Base-by-base conservation (phyloP, 2,329 filamentous ascomycete genomes). In the Nigrograna mackinnonii region DNA sequence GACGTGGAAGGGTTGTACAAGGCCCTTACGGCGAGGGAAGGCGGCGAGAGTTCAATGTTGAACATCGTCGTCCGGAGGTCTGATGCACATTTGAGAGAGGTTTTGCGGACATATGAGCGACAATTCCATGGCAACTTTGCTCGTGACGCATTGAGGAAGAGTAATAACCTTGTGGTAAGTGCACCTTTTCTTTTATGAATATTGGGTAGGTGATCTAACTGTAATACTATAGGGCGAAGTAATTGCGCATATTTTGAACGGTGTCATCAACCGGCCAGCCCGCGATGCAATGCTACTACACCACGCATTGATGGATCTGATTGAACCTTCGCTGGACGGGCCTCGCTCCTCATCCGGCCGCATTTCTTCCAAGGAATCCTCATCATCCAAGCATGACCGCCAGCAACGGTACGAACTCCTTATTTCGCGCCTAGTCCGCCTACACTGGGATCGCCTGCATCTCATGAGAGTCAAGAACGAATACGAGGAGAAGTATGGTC, bases 231-330 rank as follows among this genome's bases (percentile, higher is more conserved):
- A 96, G 91, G 94, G 94, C 51, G 94, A 99, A 73, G 84, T 95
- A 16, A 83, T 97, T 26, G 89, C 91, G 0, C 94, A 97, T 69
- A 89, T 97, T 56, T 85, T 99, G 61, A 96, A 97, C 71, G 94
- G 94, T 59, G 85, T 95, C 43, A 95, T 97, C 74, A 97, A 97
- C 73, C 88, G 88, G 45, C 91, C 94, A 5, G 90, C 95, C 49
- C 89, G 94, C 41, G 94, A 97, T 67, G 90, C 92, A 3, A 79
- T 96, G 26, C 84, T 97, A 3, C 77, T 99, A 2, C 85, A 95
- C 68, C 94, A 97, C 72, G 92, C 94, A 2, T 83, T 97, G 52
- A 62, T 65, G 40, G 86, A 84, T 16, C 70, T 77, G 21, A 69
- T 70, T 40, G 67, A 70, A 13, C 57, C 64, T 2, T 45, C 63